Evolutionary conservation across 495 filamentous ascomycete species (phyloP).

Genomic region (Tuber calosporum): DNA sequence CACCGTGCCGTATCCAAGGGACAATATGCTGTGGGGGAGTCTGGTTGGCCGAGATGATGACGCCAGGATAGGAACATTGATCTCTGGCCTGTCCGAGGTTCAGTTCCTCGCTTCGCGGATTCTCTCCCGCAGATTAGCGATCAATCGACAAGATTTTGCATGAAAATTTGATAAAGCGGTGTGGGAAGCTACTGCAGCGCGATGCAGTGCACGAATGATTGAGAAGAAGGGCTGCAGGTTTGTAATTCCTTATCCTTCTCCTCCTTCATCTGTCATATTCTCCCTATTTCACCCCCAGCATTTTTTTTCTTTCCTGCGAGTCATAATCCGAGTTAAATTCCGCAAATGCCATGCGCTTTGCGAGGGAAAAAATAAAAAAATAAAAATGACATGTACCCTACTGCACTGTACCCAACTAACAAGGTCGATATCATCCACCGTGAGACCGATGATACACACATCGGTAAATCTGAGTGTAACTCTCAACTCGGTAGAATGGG

Average conservation of each 20-base stretch:
- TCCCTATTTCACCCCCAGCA: neutral
- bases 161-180: neutral
- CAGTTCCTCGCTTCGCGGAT: neutral
- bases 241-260: neutral
- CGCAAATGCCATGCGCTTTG: neutral
- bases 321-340: conserved; percentile 1
- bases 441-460: neutral
- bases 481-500: neutral
- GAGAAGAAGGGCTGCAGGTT: neutral
- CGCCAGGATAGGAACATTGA: neutral
- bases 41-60: neutral
- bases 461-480: neutral
- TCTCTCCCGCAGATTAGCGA: neutral
- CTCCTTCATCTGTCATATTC: neutral
- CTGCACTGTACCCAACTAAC: neutral
- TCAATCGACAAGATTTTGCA: neutral
- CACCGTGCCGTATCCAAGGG: neutral
- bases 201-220: neutral
- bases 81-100: neutral
- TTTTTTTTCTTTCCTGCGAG: neutral
- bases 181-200: neutral
- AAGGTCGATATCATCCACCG: neutral
- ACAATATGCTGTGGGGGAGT: neutral
- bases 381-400: neutral
- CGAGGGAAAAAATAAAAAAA: neutral